phyloP scores from a whole-genome alignment of 2,329 filamentous ascomycete species.

The Geosmithia putterillii region DNA sequence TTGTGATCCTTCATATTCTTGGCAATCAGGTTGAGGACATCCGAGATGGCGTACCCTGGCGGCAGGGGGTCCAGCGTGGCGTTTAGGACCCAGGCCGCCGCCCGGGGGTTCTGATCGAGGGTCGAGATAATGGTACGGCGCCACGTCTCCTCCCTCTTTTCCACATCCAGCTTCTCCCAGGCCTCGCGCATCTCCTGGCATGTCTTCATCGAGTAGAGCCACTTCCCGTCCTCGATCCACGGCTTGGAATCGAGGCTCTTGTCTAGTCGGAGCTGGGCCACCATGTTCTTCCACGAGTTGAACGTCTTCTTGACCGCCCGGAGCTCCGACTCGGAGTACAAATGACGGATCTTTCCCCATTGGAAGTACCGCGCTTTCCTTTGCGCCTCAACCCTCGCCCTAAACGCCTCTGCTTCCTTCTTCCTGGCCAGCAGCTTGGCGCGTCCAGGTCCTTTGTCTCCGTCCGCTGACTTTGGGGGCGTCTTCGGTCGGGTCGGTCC shows the following conservation, averaged over 20 bases:
- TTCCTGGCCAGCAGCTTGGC: not conserved
- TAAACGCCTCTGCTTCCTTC: not conserved
- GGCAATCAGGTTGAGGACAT: conserved; percentile 19
- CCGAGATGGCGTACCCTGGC: conserved; percentile 23
- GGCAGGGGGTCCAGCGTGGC: conserved; percentile 22
- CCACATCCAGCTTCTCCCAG: conserved; percentile 16
- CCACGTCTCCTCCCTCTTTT: conserved; percentile 16
- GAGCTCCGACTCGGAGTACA: conserved; percentile 10
- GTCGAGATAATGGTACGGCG: conserved; percentile 21
- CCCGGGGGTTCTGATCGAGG: conserved; percentile 17
- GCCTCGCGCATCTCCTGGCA: conserved; percentile 16
- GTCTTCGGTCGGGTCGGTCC: not conserved
- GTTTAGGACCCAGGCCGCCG: conserved; percentile 17
- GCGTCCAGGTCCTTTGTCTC: not conserved
- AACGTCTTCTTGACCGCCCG: conserved; percentile 6
- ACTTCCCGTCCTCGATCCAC: conserved; percentile 13
- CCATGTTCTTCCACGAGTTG: conserved; percentile 1
- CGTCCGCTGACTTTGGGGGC: not conserved
- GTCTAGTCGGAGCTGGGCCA: not conserved
- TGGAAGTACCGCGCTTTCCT: conserved; percentile 8
- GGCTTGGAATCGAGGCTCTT: not conserved
- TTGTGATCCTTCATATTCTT: not conserved
- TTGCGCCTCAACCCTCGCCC: not conserved
- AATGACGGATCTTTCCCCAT: conserved; percentile 19
- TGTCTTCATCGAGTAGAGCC: conserved; percentile 15